These are phyloP conservation scores for Barnettozyma siamensis DNA, from an alignment of 805 yeast genomes.

Conservation along the genomic window DNA sequence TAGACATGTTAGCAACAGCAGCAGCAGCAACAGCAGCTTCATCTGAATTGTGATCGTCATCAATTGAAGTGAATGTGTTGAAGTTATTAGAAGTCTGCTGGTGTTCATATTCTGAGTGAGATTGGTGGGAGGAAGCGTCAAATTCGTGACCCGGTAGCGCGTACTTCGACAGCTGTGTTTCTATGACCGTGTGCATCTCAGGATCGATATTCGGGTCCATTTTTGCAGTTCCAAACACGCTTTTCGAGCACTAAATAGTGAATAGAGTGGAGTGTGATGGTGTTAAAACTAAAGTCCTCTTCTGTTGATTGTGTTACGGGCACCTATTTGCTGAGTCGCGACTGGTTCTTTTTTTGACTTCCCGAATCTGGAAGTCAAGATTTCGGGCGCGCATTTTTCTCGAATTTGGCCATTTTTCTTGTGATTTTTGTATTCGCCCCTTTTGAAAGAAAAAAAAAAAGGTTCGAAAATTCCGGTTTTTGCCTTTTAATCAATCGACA, in stretches of 20 bases:
- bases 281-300: too few relatives aligned
- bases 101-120: conserved; percentile 1
- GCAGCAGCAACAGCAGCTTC: conserved; percentile 14
- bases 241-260: background rate
- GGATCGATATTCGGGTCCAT: conserved; percentile 24
- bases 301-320: too few relatives aligned
- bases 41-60: conserved; percentile 4
- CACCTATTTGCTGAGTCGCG: too few relatives aligned
- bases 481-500: conserved; percentile 5
- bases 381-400: background rate
- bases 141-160: conserved; percentile 9
- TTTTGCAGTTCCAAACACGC: background rate
- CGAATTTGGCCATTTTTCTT: too few relatives aligned
- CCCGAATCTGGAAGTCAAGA: background rate
- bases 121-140: conserved; percentile 4
- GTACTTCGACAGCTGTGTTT: conserved; percentile 20
- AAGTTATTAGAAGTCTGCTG: conserved; percentile 5
- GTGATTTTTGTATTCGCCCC: conserved; percentile 2
- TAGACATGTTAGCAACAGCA: conserved; percentile 23
- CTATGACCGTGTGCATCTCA: conserved; percentile 12
- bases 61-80: conserved; percentile 4
- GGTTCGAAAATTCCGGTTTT: conserved; percentile 3
- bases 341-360: too few relatives aligned
- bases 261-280: too few relatives aligned
- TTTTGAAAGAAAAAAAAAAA: conserved; percentile 3